Evolutionary conservation across 2,329 filamentous ascomycete species (phyloP), one percentile per base, ranked within the genome.

Genomic region (Fusarium coicis): DNA sequence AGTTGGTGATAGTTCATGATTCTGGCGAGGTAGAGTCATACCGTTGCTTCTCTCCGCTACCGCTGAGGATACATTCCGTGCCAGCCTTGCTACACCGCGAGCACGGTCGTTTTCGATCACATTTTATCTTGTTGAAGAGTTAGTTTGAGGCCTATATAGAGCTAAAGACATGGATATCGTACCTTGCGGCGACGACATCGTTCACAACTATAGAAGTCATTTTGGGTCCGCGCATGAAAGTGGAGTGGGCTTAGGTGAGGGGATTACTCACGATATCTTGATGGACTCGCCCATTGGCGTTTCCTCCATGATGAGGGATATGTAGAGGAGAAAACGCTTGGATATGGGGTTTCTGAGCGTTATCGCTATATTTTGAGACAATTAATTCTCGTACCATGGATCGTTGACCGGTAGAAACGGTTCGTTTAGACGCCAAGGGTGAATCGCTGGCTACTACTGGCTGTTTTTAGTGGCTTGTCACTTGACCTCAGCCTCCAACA

Each of bases 61-160:
- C 82, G 39, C 79, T 81, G 28, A 82, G 78, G n/a, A 81, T 78
- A 68, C 84, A 85, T 49, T 84, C 81, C 14, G 79, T 81, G 26
- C 80, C 79, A 11, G 82, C 82, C 72, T 84, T 83, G 73, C 80
- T 75, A 72, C 87, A 89, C 66, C 84, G 85, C 37, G 83, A 83
- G 73, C 87, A 89, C 18, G 87, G 87, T 19, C 83, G 79, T 50
- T 83, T 83, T 7, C 87, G 84, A 74, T 88, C 85, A 76, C 87
- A 89, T 80, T 87, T 89, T 42, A 89, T 85, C 82, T 88, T 54
- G 19, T 26, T 43, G 8, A 23, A 18, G 4, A n/a, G n/a, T 71
- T 7, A 71, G 55, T 19, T 16, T 28, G n/a, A 43, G 4, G 21
- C 26, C 7, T n/a, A n/a, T 19, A 30, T 19, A 42, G n/a, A 30